A percentile compares a stretch with the other conserved stretches of the same genome.
Conservation (phyloP, 2,329 filamentous ascomycete genomes). For the Rhynchosporium graminicola region DNA sequence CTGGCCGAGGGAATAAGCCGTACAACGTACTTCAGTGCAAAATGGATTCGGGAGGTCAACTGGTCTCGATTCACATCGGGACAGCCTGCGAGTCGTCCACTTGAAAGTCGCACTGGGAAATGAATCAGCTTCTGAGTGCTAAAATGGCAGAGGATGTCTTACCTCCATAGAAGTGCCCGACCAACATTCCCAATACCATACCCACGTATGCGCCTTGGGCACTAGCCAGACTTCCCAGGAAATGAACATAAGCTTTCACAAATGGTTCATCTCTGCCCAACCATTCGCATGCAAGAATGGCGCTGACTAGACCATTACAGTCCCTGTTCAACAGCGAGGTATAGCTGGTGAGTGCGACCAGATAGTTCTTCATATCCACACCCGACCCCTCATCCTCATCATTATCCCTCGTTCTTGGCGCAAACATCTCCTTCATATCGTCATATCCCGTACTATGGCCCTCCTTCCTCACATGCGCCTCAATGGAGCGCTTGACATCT, state of each 20-base stretch:
- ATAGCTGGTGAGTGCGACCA: constrained; percentile 63
- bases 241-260: constrained; percentile 65
- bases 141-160: constrained; percentile 32
- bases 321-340: constrained; percentile 60
- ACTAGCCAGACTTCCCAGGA: constrained; percentile 73
- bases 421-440: constrained; percentile 59
- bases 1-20: constrained; percentile 80
- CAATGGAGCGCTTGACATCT: constrained; percentile 46
- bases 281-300: constrained; percentile 64
- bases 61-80: constrained; percentile 62
- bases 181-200: constrained; percentile 75
- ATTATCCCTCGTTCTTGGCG: constrained; percentile 29
- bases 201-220: constrained; percentile 79
- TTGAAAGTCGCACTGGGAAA: constrained; percentile 42
- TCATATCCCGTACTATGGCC: constrained; percentile 63
- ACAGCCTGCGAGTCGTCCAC: constrained; percentile 45
- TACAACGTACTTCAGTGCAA: constrained; percentile 73
- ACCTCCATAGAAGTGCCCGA: constrained; percentile 70
- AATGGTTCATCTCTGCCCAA: constrained; percentile 65
- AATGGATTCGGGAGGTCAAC: constrained; percentile 72
- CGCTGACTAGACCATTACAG: constrained; percentile 59
- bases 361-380: constrained; percentile 53
- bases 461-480: constrained; percentile 50
- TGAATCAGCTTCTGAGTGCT: constrained; percentile 44
- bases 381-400: constrained; percentile 39